phyloP scores from a whole-genome alignment of 1,284 basidiomycete genomes.

The Malassezia psittaci region DNA sequence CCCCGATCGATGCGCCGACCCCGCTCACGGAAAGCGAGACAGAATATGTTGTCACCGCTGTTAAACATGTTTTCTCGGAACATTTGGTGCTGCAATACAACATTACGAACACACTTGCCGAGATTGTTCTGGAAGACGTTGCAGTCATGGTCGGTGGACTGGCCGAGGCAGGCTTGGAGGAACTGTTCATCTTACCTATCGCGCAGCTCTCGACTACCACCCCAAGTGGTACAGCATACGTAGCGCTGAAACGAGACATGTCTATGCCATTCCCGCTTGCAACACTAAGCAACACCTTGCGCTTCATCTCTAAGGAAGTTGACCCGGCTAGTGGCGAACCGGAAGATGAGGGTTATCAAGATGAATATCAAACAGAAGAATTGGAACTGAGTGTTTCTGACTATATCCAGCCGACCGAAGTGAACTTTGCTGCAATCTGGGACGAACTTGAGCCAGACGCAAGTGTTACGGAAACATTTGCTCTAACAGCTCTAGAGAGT shows the following conservation, averaged over 20 bases:
- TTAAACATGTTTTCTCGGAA: slow-evolving; percentile 93
- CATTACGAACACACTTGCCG: slow-evolving; percentile 95
- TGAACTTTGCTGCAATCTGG: slow-evolving; percentile 87
- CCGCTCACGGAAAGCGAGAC: slow-evolving; percentile 87
- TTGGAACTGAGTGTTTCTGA: slow-evolving; percentile 81
- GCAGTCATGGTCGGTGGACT: slow-evolving; percentile 73
- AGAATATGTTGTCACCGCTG: slow-evolving; percentile 90
- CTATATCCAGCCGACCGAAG: slow-evolving; percentile 86
- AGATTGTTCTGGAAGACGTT: slow-evolving; percentile 88
- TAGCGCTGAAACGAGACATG: slow-evolving; percentile 73
- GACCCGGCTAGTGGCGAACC: slow-evolving; percentile 93
- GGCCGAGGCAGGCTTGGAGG: slow-evolving; percentile 64
- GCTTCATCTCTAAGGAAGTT: slow-evolving; percentile 93
- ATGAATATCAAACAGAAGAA: slow-evolving; percentile 96
- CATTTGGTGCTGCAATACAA: slow-evolving; percentile 88
- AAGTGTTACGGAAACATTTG: slow-evolving; percentile 77
- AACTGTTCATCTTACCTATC: slow-evolving; percentile 89
- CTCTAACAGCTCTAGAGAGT: slow-evolving; percentile 80
- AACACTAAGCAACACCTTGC: slow-evolving; percentile 85
- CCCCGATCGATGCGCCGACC: slow-evolving; percentile 60
- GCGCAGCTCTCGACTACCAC: slow-evolving; percentile 56
- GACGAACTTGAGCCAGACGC: slow-evolving; percentile 60
- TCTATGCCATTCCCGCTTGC: slow-evolving; percentile 67
- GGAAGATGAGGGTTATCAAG: slow-evolving; percentile 94
- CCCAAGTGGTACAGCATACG: slow-evolving; percentile 76